Percentiles rank a stretch among this genome's conserved stretches.
phyloP scores from a whole-genome alignment of 176 grass and related monocot genomes.

The Bothriochloa decipiens region DNA sequence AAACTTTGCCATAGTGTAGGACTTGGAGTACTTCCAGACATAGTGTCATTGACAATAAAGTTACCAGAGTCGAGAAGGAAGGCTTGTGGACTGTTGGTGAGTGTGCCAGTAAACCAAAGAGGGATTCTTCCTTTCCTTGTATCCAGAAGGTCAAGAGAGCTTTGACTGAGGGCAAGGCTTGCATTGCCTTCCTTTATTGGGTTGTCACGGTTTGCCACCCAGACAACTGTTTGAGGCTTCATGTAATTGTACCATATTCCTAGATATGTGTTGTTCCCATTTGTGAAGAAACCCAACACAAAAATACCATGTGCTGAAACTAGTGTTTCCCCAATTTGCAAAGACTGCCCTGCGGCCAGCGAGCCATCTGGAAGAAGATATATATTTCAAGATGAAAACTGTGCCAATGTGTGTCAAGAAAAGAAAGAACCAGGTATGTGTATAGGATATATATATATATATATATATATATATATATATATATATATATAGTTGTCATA shows the following conservation, averaged over 20 bases:
- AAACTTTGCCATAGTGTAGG: conserved; percentile 51
- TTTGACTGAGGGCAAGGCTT: conserved; percentile 17
- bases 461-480: no score
- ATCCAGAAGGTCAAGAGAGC: conserved; percentile 29
- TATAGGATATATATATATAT: no score
- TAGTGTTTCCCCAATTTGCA: conserved; percentile 29
- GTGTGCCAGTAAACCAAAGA: background rate
- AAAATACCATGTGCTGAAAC: conserved; percentile 43
- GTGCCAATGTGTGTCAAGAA: background rate
- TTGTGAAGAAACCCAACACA: conserved; percentile 50
- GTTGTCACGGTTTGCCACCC: conserved; percentile 55
- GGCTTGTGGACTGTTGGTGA: conserved; percentile 35
- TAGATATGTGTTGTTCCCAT: conserved; percentile 24
- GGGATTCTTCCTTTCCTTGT: background rate
- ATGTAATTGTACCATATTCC: conserved; percentile 60
- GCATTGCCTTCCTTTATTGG: conserved; percentile 19
- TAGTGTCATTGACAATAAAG: conserved; percentile 36
- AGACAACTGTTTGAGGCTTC: conserved; percentile 32
- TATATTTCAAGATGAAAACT: background rate
- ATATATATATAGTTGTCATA: no score
- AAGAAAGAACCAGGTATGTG: background rate
- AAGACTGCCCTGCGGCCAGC: conserved; percentile 20
- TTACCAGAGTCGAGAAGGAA: conserved; percentile 53
- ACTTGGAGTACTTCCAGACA: background rate
- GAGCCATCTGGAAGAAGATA: conserved; percentile 19